A percentile compares a stretch with the other conserved stretches of the same genome.
phyloP scores from a whole-genome alignment of 2,329 filamentous ascomycete species.

The Beauveria rudraprayagi region DNA sequence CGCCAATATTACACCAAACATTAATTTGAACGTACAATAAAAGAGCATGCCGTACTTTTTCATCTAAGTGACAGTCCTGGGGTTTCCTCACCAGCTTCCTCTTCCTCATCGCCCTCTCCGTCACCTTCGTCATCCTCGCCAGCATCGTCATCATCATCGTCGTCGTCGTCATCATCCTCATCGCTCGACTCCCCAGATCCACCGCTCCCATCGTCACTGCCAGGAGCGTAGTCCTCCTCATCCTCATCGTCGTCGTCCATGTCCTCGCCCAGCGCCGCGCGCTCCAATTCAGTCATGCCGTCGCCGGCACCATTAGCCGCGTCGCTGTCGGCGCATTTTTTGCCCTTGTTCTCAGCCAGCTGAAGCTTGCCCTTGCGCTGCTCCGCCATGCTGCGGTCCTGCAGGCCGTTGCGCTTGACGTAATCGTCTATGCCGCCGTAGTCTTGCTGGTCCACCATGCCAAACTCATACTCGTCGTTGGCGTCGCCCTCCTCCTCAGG shows the following conservation, averaged over 20 bases:
- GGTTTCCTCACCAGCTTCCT: constrained; percentile 17
- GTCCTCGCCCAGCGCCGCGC: constrained; percentile 42
- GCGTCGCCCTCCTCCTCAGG: constrained; percentile 35
- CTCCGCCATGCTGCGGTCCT: constrained; percentile 62
- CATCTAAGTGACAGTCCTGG: constrained; percentile 3
- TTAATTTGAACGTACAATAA: not conserved
- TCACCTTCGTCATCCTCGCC: constrained; percentile 29
- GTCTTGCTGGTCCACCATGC: constrained; percentile 63
- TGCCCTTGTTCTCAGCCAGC: constrained; percentile 50
- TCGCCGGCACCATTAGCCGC: constrained; percentile 24
- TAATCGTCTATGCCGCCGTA: constrained; percentile 58
- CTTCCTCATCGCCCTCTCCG: constrained; percentile 22
- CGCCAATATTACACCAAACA: not conserved
- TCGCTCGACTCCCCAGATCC: constrained; percentile 44
- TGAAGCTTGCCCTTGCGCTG: constrained; percentile 56
- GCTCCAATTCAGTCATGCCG: constrained; percentile 40
- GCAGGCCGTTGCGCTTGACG: constrained; percentile 50
- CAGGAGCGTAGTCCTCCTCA: constrained; percentile 60
- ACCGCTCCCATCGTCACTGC: constrained; percentile 51
- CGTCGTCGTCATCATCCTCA: constrained; percentile 45
- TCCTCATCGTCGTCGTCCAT: constrained; percentile 52
- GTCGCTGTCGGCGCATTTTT: constrained; percentile 34
- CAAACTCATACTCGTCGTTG: constrained; percentile 57
- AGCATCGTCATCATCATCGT: constrained; percentile 33
- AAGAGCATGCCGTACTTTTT: not conserved